Evolutionary conservation across 2,329 filamentous ascomycete species (phyloP).

Genomic region (Neonectria magnoliae): DNA sequence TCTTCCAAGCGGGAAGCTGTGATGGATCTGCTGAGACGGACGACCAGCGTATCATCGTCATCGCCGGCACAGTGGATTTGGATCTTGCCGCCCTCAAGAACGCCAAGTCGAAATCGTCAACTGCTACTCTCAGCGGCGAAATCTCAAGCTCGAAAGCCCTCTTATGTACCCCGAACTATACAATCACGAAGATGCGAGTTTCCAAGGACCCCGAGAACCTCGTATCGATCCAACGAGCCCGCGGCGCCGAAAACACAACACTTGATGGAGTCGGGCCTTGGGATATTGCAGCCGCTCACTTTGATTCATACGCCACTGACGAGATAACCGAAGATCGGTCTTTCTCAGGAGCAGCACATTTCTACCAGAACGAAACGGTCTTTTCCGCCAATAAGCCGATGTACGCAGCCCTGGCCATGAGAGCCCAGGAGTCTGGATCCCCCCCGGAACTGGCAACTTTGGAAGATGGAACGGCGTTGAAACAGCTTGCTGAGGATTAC

Average conservation of each 20-base stretch:
- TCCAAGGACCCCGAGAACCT: slow-evolving; percentile 30
- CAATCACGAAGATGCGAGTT: slow-evolving; percentile 29
- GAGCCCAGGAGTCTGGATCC: slow-evolving; percentile 32
- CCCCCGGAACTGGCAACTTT: slow-evolving; percentile 38
- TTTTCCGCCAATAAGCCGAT: slow-evolving; percentile 47
- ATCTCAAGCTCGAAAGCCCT: slow-evolving; percentile 30
- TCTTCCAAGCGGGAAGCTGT: slow-evolving; percentile 33
- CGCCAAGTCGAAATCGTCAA: slow-evolving; percentile 23
- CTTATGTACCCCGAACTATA: slow-evolving; percentile 38
- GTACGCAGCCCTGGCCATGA: slow-evolving; percentile 46
- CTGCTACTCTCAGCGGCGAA: slow-evolving; percentile 19
- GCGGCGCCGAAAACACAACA: slow-evolving; percentile 26
- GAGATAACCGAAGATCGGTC: slow-evolving; percentile 2
- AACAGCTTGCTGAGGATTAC: slow-evolving; percentile 43
- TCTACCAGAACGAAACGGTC: slow-evolving; percentile 38
- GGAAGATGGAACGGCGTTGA: slow-evolving; percentile 37
- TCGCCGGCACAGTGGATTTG: slow-evolving; percentile 31
- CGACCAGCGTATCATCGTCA: slow-evolving; percentile 37
- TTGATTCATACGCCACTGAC: slow-evolving; percentile 30
- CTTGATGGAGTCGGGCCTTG: slow-evolving; percentile 35
- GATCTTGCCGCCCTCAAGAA: slow-evolving; percentile 31
- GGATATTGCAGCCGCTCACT: slow-evolving; percentile 33
- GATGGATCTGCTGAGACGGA: slow-evolving; percentile 27
- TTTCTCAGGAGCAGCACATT: slow-evolving; percentile 7
- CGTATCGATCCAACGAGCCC: slow-evolving; percentile 17